Conservation (phyloP, 345 rosid genomes). For the Eucalyptus tenuipes region DNA sequence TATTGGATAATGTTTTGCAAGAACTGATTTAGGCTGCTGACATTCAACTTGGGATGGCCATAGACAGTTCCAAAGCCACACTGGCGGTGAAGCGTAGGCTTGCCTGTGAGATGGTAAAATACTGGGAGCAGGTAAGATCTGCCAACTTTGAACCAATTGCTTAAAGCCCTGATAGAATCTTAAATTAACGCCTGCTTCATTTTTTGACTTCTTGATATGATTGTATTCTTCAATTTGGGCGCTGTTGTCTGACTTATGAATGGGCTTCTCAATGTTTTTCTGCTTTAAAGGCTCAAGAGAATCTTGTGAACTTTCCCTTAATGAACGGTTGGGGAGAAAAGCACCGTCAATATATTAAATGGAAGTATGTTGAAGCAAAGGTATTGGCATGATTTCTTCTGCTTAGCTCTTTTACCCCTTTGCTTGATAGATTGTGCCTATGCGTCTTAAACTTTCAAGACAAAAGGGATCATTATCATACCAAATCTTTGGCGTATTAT, state of each 20-base stretch:
- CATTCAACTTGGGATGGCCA: conserved; percentile 98
- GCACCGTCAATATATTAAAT: conserved; percentile 73
- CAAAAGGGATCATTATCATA: neutral
- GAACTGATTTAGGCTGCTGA: conserved; percentile 66
- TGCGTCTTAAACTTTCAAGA: neutral
- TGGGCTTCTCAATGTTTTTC: neutral
- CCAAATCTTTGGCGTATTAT: neutral
- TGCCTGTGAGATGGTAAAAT: conserved; percentile 98
- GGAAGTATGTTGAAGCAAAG: conserved; percentile 92
- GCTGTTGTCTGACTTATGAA: neutral
- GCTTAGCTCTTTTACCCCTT: neutral
- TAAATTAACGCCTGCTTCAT: neutral
- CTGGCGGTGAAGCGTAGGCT: conserved; percentile 98
- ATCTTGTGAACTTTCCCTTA: conserved; percentile 69
- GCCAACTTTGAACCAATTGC: neutral
- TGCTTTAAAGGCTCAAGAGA: conserved; percentile 81
- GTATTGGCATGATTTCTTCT: conserved; percentile 10
- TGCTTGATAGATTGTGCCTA: neutral
- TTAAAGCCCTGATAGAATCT: neutral
- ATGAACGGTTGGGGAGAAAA: conserved; percentile 97
- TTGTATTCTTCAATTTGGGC: neutral
- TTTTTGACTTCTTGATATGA: neutral
- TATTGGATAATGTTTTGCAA: neutral
- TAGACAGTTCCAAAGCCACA: conserved; percentile 94
- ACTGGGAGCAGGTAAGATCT: conserved; percentile 88